phyloP scores from a whole-genome alignment of 139 green algal species.

The Haematococcus lacustris region DNA sequence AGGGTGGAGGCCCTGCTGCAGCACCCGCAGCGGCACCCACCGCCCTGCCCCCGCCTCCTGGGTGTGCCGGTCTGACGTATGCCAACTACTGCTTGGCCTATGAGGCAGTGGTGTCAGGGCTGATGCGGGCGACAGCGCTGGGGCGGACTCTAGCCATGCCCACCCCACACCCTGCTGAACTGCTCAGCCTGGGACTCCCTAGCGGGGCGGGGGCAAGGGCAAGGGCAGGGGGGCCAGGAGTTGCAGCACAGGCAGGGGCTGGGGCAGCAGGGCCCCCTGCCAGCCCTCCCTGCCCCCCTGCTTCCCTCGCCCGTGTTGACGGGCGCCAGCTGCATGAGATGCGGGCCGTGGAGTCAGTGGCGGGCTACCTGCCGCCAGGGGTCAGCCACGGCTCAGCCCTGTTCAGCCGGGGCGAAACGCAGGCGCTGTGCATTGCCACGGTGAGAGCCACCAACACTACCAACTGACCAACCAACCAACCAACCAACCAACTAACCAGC shows the following conservation, averaged over 20 bases:
- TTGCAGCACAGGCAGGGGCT: not conserved
- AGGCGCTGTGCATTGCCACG: slow-evolving; percentile 17
- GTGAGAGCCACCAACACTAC: too few relatives aligned
- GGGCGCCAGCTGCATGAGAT: slow-evolving; percentile 38
- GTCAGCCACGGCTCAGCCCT: slow-evolving; percentile 1
- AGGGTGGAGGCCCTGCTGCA: too few relatives aligned
- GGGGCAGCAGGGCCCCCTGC: not conserved
- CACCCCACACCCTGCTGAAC: not conserved
- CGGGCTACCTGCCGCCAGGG: slow-evolving; percentile 19
- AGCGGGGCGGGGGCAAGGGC: too few relatives aligned
- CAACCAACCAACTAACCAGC: too few relatives aligned
- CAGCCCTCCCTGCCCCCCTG: not conserved
- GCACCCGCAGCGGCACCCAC: too few relatives aligned
- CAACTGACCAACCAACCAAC: too few relatives aligned
- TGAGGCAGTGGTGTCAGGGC: too few relatives aligned
- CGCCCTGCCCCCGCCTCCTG: too few relatives aligned
- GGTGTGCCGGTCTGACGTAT: too few relatives aligned
- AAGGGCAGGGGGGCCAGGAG: not conserved
- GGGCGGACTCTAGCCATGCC: not conserved
- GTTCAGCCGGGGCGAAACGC: slow-evolving; percentile 37
- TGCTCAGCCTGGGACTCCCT: not conserved
- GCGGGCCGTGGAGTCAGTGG: slow-evolving; percentile 11
- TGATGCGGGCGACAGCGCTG: not conserved
- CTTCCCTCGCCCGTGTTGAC: slow-evolving; percentile 13
- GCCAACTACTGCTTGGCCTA: too few relatives aligned